Conservation (phyloP, 768 basidiomycete species). For the Lactarius hatsudake region DNA sequence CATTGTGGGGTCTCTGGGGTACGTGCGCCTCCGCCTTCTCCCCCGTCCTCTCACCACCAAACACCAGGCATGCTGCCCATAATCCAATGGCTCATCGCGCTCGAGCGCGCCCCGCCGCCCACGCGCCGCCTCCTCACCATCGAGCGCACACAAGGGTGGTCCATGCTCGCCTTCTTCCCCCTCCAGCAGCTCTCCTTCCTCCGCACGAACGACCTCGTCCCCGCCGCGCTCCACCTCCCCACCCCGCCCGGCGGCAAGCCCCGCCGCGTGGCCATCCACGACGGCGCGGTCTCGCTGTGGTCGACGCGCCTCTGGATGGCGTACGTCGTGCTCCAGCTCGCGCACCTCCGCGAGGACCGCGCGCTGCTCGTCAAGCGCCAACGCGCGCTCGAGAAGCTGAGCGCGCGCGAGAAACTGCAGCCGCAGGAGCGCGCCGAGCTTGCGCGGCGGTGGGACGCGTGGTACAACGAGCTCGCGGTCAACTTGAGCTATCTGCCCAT, state of each 20-base stretch:
- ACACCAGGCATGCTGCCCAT: slow-evolving; percentile 69
- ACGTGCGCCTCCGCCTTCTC: slow-evolving; percentile 28
- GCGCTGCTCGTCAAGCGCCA: slow-evolving; percentile 55
- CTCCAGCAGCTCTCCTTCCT: no score
- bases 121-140: no score
- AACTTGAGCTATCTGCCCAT: slow-evolving; percentile 77
- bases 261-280: slow-evolving; percentile 40
- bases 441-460: slow-evolving; percentile 57
- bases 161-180: no score
- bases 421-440: slow-evolving; percentile 55
- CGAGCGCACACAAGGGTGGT: no score
- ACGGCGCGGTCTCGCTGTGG: slow-evolving; percentile 56
- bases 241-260: slow-evolving; percentile 40
- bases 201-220: slow-evolving; percentile 56
- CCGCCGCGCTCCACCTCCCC: slow-evolving; percentile 43
- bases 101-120: no score
- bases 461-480: no score
- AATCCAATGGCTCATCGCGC: no score
- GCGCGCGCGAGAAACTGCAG: slow-evolving; percentile 44
- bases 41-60: background rate
- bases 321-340: slow-evolving; percentile 75
- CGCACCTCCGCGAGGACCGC: slow-evolving; percentile 66
- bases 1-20: slow-evolving; percentile 81
- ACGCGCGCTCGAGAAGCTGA: slow-evolving; percentile 41
- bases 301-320: slow-evolving; percentile 80